Evolutionary conservation across 305 asterid genomes (phyloP).

Genomic region (Fraxinus latifolia): DNA sequence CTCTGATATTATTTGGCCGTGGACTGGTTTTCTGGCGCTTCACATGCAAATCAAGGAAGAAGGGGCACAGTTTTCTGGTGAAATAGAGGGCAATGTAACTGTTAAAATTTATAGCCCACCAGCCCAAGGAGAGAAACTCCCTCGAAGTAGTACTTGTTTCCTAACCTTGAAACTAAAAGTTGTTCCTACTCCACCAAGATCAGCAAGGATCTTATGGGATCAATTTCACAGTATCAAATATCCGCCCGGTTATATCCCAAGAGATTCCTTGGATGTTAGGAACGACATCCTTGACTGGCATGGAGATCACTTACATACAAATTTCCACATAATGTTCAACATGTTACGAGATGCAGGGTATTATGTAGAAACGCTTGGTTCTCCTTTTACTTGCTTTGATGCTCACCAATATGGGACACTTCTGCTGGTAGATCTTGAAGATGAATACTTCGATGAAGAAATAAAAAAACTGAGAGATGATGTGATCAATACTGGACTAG

Average conservation of each 20-base stretch:
- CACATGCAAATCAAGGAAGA: constrained; percentile 97
- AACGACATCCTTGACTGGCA: constrained; percentile 98
- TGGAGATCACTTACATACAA: constrained; percentile 96
- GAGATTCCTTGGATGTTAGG: constrained; percentile 94
- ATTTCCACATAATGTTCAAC: constrained; percentile 92
- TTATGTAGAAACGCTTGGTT: constrained; percentile 92
- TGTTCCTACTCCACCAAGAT: constrained; percentile 85
- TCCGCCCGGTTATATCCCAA: constrained; percentile 96
- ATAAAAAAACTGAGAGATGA: constrained; percentile 74
- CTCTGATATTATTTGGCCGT: constrained; percentile 95
- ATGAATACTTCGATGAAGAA: constrained; percentile 86
- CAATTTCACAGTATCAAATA: constrained; percentile 93
- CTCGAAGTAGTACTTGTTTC: constrained; percentile 64
- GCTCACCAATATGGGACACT: constrained; percentile 89
- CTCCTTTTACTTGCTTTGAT: constrained; percentile 96
- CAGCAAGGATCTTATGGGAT: constrained; percentile 81
- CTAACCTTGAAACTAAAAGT: constrained; percentile 75
- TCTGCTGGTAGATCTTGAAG: constrained; percentile 94
- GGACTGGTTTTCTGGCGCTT: constrained; percentile 95
- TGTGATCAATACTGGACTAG: constrained; percentile 65
- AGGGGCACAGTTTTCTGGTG: constrained; percentile 83
- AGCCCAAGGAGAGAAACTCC: constrained; percentile 53
- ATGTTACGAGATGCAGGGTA: constrained; percentile 90
- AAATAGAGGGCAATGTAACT: constrained; percentile 80
- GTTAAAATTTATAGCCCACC: constrained; percentile 78